Evolutionary conservation across 371 early-diverging fungal genomes (phyloP).

Genomic region (Mucor sp.): DNA sequence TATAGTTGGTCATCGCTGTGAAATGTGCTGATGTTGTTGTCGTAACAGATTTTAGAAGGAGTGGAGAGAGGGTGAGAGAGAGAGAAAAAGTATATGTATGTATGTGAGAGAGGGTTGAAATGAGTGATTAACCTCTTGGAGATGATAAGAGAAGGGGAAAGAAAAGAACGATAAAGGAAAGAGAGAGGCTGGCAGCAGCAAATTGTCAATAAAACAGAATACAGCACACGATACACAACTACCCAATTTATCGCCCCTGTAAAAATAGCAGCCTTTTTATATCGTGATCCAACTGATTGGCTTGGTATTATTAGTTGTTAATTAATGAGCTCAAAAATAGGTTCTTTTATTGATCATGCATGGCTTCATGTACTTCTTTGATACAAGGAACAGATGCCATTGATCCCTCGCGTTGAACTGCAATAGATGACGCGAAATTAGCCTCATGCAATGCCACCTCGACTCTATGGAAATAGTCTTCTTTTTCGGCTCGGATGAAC

Average conservation of each 20-base stretch:
- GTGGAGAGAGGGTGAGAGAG: slow-evolving; percentile 12
- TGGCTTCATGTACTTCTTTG: slow-evolving; percentile 37
- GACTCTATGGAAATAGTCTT: slow-evolving; percentile 44
- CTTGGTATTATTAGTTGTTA: slow-evolving; percentile 5
- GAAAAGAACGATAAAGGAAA: slow-evolving; percentile 4
- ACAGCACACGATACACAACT: slow-evolving; percentile 14
- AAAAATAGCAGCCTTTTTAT: slow-evolving; percentile 7
- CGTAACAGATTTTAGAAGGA: slow-evolving; percentile 14
- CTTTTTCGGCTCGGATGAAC: slow-evolving; percentile 45
- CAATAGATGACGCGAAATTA: slow-evolving; percentile 60
- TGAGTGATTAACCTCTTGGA: background rate
- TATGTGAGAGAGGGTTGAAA: background rate
- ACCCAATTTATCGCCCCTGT: slow-evolving; percentile 18
- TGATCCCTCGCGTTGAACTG: slow-evolving; percentile 61
- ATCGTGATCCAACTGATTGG: slow-evolving; percentile 5
- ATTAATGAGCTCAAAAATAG: slow-evolving; percentile 4
- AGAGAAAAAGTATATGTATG: no score
- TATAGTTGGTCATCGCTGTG: slow-evolving; percentile 1
- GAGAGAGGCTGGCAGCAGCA: background rate
- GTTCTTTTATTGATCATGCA: slow-evolving; percentile 2
- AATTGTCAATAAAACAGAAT: background rate
- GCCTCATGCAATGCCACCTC: slow-evolving; percentile 51
- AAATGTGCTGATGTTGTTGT: background rate
- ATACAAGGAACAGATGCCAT: slow-evolving; percentile 65
- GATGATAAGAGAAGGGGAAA: slow-evolving; percentile 3